Base-by-base conservation (phyloP, 371 early-diverging fungal species). In the Funneliformis caledonium region DNA sequence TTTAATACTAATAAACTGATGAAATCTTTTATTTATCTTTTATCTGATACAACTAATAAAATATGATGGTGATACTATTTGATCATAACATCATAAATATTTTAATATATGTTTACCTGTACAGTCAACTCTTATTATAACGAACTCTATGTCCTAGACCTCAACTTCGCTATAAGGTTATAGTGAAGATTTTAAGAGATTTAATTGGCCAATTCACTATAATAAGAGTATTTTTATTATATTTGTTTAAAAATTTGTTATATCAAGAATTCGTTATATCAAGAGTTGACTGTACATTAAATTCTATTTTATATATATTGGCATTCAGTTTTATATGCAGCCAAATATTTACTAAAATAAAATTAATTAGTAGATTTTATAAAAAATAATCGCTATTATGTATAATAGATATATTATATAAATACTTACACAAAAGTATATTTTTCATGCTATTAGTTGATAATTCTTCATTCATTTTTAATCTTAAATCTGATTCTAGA, bases 361-460 rank as follows among this genome's bases (percentile, higher is more conserved):
- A 68, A 68, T 26, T 68, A 26, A 42, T 26, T n/a, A n/a, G 2
- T 68, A 68, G 8, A 37, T 37, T 37, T 37, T 37, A 37, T 37
- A 37, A 2, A 37, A 37, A 68, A 33, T 68, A 12, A 26, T n/a
- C n/a, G n/a, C n/a, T n/a, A 68, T 68, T 68, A 33, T 42, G 33
- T 16, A 37, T 68, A 7, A 68, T 37, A 68, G 19, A 42, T n/a
- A 22, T 61, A 22, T 61, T 5, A 42, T 68, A 33, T 68, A 33
- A 45, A 0, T 68, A 68, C 68, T 68, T 68, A 68, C 68, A 10
- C 68, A 68, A 68, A 68, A 19, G 68, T 68, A 68, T 68, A 42
- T 68, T 68, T 33, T 68, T 9, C 0, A 68, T 68, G 37, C 33
- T 68, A 68, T 12, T 68, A 68, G 33, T 10, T 68, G 42, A 68